Base-by-base conservation (phyloP, 495 filamentous ascomycete genomes). In the Schizothecium vesticola region DNA sequence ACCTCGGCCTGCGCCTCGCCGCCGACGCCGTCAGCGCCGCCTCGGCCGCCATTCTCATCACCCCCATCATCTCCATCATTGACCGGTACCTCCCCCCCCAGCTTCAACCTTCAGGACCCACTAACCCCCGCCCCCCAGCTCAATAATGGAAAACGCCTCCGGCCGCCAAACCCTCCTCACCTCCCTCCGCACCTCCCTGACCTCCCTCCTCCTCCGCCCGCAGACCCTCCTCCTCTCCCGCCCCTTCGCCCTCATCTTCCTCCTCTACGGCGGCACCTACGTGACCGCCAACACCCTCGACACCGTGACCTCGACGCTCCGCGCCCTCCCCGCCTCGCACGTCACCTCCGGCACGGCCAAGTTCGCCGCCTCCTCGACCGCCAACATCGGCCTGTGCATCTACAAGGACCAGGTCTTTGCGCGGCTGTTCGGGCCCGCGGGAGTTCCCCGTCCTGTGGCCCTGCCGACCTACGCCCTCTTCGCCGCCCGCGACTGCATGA, bases 61-160 rank as follows among this genome's bases (percentile, higher is more conserved):
- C 94, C 70, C 94, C 94, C 9, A 74, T 95, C 29, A 96, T 98
- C 67, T 91, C 91, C 12, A 89, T 96, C 55, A 95, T 98, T 81
- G 94, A 97, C 78, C 89, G 92, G 92, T 96, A 83, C 58, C 84
- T 64, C 62, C 65, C 29, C 60, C 55, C 12, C 12, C 26, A 57
- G n/a, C 21, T 4, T 9, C 59, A 23, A 31, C 22, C 26, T 59
- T 57, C 31, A 24, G 51, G 19, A 19, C 29, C 10, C 3, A 24
- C 60, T 69, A 58, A 58, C 61, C 58, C 12, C 21, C 36, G 33
- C 23, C 16, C 36, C 36, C 19, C 72, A 97, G 92, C 64, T 92
- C 89, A 12, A 96, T 99, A 73, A 97, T 97, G 79, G 93, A 97
- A 80, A 97, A 97, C 81, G 92, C 94, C 19, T 93, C 92, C 56